Conservation (phyloP, 2,329 filamentous ascomycete genomes). For the Hymenoscyphus scutula region DNA sequence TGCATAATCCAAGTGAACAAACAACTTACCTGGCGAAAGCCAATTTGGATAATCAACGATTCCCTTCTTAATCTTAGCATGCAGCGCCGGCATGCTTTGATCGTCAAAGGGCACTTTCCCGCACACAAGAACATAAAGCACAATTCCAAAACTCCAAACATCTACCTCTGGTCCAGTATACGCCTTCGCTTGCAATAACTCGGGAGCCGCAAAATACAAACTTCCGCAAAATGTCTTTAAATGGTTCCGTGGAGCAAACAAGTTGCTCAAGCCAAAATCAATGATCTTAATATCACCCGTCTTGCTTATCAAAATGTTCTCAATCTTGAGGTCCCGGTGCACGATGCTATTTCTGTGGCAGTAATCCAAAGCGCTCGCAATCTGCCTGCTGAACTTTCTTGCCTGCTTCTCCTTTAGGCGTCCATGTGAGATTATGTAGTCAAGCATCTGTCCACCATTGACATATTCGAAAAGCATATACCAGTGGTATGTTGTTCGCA, state of each 20-base stretch:
- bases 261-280: conserved; percentile 94
- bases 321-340: conserved; percentile 95
- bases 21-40: conserved; percentile 74
- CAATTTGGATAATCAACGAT: conserved; percentile 93
- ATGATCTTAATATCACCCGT: conserved; percentile 99
- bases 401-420: conserved; percentile 98
- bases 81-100: conserved; percentile 96
- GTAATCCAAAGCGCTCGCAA: conserved; percentile 94
- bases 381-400: conserved; percentile 94
- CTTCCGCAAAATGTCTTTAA: conserved; percentile 97
- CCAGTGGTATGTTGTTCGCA: conserved; percentile 97
- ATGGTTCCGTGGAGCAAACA: conserved; percentile 81
- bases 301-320: conserved; percentile 99
- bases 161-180: conserved; percentile 97
- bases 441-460: conserved; percentile 98
- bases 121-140: conserved; percentile 93
- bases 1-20: neutral
- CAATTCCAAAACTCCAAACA: conserved; percentile 98
- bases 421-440: conserved; percentile 98
- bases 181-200: conserved; percentile 86
- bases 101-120: conserved; percentile 99
- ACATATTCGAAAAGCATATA: conserved; percentile 99
- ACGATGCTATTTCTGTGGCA: conserved; percentile 98
- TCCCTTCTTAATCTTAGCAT: conserved; percentile 98
- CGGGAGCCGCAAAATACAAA: conserved; percentile 94